These are phyloP conservation scores for Pseudonitzschia multiseries DNA, from an alignment of 108 stramenopile species.

Conservation along the genomic window DNA sequence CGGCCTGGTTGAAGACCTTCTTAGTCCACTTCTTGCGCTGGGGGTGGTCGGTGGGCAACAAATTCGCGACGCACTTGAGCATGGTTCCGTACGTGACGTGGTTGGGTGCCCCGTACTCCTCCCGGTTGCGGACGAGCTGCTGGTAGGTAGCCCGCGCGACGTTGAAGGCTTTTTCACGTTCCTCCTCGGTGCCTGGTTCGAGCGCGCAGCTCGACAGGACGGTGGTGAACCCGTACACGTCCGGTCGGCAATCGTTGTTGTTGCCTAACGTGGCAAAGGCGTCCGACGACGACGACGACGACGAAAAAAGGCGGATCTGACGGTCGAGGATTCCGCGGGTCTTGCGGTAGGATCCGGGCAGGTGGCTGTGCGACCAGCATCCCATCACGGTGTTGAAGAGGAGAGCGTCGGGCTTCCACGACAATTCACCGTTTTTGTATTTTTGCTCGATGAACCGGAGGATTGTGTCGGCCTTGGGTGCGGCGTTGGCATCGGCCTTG, in stretches of 20 bases:
- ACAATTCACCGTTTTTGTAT: slow-evolving; percentile 20
- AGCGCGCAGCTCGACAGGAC: slow-evolving; percentile 47
- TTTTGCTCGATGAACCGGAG: slow-evolving; percentile 41
- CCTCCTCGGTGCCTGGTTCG: slow-evolving; percentile 22
- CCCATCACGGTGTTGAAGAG: slow-evolving; percentile 78
- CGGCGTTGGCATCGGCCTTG: slow-evolving; percentile 31
- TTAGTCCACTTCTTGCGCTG: slow-evolving; percentile 41
- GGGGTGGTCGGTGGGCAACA: slow-evolving; percentile 34
- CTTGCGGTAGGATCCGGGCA: slow-evolving; percentile 46
- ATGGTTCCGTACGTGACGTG: slow-evolving; percentile 84
- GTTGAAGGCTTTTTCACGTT: slow-evolving; percentile 54
- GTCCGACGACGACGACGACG: slow-evolving; percentile 23
- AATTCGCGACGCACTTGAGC: slow-evolving; percentile 64
- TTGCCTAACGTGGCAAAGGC: too few relatives aligned
- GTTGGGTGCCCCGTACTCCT: slow-evolving; percentile 49
- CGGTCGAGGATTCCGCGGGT: slow-evolving; percentile 72
- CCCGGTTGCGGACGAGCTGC: slow-evolving; percentile 33
- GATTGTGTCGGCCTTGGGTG: slow-evolving; percentile 61
- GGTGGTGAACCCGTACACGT: slow-evolving; percentile 78
- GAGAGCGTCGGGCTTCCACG: slow-evolving; percentile 55
- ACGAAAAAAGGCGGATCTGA: slow-evolving; percentile 48
- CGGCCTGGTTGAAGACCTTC: slow-evolving; percentile 45
- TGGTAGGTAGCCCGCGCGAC: slow-evolving; percentile 64
- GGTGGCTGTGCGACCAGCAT: slow-evolving; percentile 60
- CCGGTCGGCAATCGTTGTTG: slow-evolving; percentile 49